These are phyloP conservation scores for Pythium biforme DNA, from an alignment of 352 stramenopile species.

Conservation along the genomic window DNA sequence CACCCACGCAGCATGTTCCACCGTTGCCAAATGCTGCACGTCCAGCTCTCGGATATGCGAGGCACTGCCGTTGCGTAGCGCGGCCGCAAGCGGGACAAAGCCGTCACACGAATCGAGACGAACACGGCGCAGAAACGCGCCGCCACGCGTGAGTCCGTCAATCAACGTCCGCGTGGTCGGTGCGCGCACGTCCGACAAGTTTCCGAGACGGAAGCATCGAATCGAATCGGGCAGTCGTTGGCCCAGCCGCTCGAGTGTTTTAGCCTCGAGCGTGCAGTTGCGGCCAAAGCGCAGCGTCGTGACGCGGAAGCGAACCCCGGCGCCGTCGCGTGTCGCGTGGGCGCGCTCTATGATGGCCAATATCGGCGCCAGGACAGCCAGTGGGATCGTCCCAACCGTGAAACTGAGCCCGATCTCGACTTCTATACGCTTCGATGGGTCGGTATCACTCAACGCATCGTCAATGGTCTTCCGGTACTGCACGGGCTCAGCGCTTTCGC, in stretches of 20 bases:
- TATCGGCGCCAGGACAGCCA: neutral
- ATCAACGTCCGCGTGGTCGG: too few relatives aligned
- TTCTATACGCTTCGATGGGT: neutral
- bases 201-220: too few relatives aligned
- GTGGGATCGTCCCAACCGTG: neutral
- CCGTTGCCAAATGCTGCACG: neutral
- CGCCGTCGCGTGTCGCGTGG: neutral
- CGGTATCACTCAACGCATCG: neutral
- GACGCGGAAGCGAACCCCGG: too few relatives aligned
- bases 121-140: neutral
- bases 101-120: neutral
- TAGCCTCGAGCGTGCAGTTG: too few relatives aligned
- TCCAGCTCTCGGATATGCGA: constrained; percentile 5
- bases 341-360: neutral
- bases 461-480: neutral
- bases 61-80: neutral
- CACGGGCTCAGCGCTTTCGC: neutral
- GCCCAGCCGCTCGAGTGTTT: too few relatives aligned
- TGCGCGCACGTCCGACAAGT: too few relatives aligned
- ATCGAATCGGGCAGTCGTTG: too few relatives aligned
- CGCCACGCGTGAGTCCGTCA: neutral
- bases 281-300: too few relatives aligned
- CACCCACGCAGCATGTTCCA: constrained; percentile 33
- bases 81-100: constrained; percentile 2
- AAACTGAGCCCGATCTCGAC: constrained; percentile 17